These are phyloP conservation scores for Mucuna pruriens DNA, from an alignment of 306 rosid species.

Conservation along the genomic window DNA sequence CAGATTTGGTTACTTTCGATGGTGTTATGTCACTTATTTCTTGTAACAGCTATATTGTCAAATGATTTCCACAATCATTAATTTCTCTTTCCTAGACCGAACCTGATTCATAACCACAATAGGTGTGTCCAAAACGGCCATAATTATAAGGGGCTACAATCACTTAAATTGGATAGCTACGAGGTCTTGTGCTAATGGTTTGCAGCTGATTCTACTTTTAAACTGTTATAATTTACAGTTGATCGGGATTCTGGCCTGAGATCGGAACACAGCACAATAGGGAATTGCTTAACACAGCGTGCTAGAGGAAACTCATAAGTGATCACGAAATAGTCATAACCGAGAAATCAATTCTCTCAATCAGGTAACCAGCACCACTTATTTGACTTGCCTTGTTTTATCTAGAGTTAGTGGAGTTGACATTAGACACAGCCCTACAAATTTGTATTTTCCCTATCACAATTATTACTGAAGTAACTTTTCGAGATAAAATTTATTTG, in stretches of 20 bases:
- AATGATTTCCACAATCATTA: not conserved
- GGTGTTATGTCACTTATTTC: slow-evolving; percentile 9
- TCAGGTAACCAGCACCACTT: not conserved
- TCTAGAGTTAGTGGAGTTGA: not conserved
- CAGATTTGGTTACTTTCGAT: not conserved
- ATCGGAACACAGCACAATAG: not conserved
- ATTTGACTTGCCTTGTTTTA: not conserved
- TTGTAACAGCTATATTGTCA: not conserved
- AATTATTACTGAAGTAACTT: slow-evolving; percentile 10
- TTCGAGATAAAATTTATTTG: not conserved
- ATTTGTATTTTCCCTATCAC: not conserved
- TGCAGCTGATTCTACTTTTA: slow-evolving; percentile 8
- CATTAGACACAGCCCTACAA: not conserved
- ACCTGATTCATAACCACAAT: not conserved
- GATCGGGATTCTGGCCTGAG: not conserved
- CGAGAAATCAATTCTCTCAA: not conserved
- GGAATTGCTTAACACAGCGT: not conserved
- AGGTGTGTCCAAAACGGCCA: not conserved
- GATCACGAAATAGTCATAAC: not conserved
- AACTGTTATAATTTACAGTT: slow-evolving; percentile 2
- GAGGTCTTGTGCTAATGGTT: not conserved
- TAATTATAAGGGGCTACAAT: not conserved
- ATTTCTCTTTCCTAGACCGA: not conserved
- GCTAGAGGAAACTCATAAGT: not conserved
- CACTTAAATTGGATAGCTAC: not conserved